Conservation (phyloP, 164 flowering plant species). For the Buxus sempervirens region DNA sequence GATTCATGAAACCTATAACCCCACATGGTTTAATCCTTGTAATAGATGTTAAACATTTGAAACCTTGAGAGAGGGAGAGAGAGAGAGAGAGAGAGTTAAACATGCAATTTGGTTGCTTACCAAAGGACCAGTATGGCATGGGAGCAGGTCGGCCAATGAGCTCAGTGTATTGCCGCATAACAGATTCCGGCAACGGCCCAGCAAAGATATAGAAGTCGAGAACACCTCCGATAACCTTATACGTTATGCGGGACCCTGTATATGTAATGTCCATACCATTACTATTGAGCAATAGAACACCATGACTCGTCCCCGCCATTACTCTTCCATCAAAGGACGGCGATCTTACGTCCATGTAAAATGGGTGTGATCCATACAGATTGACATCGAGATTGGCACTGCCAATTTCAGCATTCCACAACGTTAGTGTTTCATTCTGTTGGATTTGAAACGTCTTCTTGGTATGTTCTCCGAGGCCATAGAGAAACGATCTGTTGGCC, state of each 20-base stretch:
- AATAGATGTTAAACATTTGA: no score
- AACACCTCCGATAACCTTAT: constrained; percentile 36
- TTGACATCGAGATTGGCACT: constrained; percentile 44
- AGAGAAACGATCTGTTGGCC: constrained; percentile 38
- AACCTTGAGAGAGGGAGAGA: no score
- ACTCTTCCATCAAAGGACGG: constrained; percentile 15
- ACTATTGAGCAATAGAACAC: constrained; percentile 44
- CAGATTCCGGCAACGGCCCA: constrained; percentile 30
- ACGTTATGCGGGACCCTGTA: constrained; percentile 23
- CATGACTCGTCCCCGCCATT: constrained; percentile 42
- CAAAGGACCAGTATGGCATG: constrained; percentile 47
- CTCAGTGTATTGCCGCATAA: constrained; percentile 32
- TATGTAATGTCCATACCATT: constrained; percentile 39
- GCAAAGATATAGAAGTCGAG: constrained; percentile 37
- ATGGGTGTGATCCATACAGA: constrained; percentile 84
- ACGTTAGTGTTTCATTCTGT: constrained; percentile 44
- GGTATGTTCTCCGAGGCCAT: constrained; percentile 89
- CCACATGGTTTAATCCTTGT: no score
- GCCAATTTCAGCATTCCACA: constrained; percentile 67
- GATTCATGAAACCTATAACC: no score
- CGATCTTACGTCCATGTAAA: constrained; percentile 68
- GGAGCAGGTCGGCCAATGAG: constrained; percentile 38
- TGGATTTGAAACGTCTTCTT: constrained; percentile 47
- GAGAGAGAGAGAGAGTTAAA: not conserved
- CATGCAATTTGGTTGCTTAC: constrained; percentile 13